Percentiles rank a stretch among this genome's conserved stretches.
Conservation (phyloP, 2,329 filamentous ascomycete genomes). For the Fusarium cyanostomum region DNA sequence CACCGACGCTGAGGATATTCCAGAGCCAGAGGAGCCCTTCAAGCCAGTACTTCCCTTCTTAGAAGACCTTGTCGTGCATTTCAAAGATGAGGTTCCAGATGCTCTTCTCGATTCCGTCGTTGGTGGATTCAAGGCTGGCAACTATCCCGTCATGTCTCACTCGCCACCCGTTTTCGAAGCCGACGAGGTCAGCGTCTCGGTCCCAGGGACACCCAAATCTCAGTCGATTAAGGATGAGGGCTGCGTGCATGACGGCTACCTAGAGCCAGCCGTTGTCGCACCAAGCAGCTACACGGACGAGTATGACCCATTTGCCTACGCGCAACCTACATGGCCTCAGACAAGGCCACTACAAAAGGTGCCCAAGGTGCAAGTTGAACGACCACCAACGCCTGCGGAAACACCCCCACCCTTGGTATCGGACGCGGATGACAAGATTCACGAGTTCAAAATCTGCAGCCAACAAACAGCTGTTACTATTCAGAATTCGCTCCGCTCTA, state of each 20-base stretch:
- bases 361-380: constrained; percentile 42
- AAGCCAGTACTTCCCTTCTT: constrained; percentile 60
- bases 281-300: constrained; percentile 44
- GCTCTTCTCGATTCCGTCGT: constrained; percentile 58
- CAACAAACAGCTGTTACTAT: constrained; percentile 61
- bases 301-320: constrained; percentile 59
- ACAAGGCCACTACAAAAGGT: constrained; percentile 33
- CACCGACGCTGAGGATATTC: constrained; percentile 48
- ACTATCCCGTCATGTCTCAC: constrained; percentile 40
- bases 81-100: constrained; percentile 57
- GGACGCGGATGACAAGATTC: constrained; percentile 52
- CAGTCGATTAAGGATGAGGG: constrained; percentile 14
- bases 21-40: constrained; percentile 41
- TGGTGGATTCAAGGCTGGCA: constrained; percentile 51
- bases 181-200: constrained; percentile 30
- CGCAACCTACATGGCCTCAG: constrained; percentile 39
- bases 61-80: constrained; percentile 66
- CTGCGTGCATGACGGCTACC: constrained; percentile 18
- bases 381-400: constrained; percentile 55
- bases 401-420: constrained; percentile 52
- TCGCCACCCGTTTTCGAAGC: constrained; percentile 36
- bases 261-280: constrained; percentile 25
- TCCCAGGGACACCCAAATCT: constrained; percentile 43
- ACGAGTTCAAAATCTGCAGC: constrained; percentile 54
- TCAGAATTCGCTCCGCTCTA: constrained; percentile 66